Evolutionary conservation across 805 yeast genomes (phyloP).

Genomic region (Starmerella vitae): DNA sequence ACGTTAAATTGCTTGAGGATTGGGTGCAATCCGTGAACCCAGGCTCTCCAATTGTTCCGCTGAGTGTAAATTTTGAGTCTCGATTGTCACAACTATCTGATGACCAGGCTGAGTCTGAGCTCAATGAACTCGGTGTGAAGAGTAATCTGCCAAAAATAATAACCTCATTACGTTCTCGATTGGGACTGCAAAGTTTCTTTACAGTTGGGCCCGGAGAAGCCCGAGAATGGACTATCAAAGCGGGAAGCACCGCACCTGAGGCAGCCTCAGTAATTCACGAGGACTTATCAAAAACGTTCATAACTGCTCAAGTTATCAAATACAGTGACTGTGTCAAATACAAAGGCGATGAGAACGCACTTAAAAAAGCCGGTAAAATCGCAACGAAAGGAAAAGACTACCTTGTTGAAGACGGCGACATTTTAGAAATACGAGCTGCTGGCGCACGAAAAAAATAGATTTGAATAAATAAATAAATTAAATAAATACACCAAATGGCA

Average conservation of each 20-base stretch:
- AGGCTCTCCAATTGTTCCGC: conserved; percentile 52
- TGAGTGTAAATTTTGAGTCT: conserved; percentile 56
- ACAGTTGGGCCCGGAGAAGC: conserved; percentile 74
- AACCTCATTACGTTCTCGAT: conserved; percentile 47
- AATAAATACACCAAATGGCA: background rate
- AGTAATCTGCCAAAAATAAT: conserved; percentile 55
- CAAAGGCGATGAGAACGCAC: conserved; percentile 39
- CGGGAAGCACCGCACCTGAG: conserved; percentile 65
- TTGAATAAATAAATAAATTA: too few relatives aligned
- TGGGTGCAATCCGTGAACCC: conserved; percentile 59
- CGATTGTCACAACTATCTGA: conserved; percentile 39
- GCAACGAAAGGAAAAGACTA: conserved; percentile 65
- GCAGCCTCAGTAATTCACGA: conserved; percentile 88
- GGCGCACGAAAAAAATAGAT: conserved; percentile 13
- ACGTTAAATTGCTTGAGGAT: conserved; percentile 33
- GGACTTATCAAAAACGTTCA: conserved; percentile 68
- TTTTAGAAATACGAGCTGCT: conserved; percentile 48
- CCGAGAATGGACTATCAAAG: conserved; percentile 76
- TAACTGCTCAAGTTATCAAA: conserved; percentile 62
- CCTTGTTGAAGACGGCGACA: conserved; percentile 72
- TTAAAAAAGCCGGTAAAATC: conserved; percentile 47
- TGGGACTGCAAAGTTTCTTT: conserved; percentile 66
- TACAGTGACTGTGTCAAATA: conserved; percentile 41
- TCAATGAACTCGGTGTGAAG: conserved; percentile 20
- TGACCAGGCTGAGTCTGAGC: conserved; percentile 24